These are phyloP conservation scores for Leptomonas seymouri DNA, from an alignment of 208 protist species.

Conservation along the genomic window DNA sequence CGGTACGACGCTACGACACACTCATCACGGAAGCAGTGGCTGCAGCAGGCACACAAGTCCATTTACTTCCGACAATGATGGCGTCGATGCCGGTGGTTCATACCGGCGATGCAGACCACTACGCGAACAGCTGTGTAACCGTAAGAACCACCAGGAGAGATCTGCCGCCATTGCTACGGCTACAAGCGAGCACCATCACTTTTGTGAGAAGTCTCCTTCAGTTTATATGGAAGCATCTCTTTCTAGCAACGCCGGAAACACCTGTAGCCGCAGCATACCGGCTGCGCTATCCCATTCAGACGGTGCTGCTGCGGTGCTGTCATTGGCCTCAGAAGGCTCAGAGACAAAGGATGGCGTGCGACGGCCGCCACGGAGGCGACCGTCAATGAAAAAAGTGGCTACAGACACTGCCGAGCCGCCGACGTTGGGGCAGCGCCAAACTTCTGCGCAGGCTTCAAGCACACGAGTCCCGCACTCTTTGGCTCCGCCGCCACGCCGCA, in stretches of 20 bases:
- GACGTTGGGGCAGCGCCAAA: not conserved
- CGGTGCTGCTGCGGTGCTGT: not conserved
- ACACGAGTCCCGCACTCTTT: slow-evolving; percentile 2
- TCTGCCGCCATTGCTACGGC: not conserved
- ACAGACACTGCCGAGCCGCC: not conserved
- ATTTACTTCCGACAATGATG: not conserved
- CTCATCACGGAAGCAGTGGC: not conserved
- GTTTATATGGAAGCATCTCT: not conserved
- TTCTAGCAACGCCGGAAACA: not conserved
- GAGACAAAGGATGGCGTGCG: slow-evolving; percentile 27
- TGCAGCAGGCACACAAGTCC: not conserved
- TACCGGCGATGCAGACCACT: not conserved
- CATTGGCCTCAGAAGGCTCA: slow-evolving; percentile 2
- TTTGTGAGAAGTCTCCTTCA: not conserved
- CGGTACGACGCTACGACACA: not conserved
- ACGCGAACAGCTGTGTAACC: not conserved
- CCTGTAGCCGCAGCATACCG: not conserved
- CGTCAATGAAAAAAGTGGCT: not conserved
- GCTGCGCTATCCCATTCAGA: not conserved
- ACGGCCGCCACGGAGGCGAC: slow-evolving; percentile 25
- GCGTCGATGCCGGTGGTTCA: not conserved
- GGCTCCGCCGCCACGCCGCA: slow-evolving; percentile 12
- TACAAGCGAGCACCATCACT: not conserved
- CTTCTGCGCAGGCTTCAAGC: not conserved
- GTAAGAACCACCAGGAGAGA: not conserved